Percentiles rank a stretch among this genome's conserved stretches.
Conservation (phyloP, 768 basidiomycete genomes). For the Hypholoma fasciculare region DNA sequence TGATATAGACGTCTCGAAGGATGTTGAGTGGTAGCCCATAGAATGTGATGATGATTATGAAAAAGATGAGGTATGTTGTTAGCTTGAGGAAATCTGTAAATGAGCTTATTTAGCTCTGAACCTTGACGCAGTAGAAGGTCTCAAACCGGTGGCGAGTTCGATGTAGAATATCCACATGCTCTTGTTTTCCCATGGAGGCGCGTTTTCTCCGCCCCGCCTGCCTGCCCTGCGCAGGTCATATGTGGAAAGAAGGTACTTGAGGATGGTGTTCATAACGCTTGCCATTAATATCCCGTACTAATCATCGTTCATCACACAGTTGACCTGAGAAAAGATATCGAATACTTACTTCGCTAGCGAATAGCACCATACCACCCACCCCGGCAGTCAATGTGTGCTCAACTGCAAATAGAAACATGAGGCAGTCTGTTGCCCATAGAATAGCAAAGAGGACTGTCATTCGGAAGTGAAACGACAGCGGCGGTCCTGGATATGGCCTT, state of each 20-base stretch:
- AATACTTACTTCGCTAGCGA: slow-evolving; percentile 82
- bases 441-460: slow-evolving; percentile 72
- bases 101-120: slow-evolving; percentile 11
- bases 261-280: slow-evolving; percentile 71
- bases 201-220: slow-evolving; percentile 76
- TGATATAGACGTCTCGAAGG: slow-evolving; percentile 95
- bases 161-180: slow-evolving; percentile 97
- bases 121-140: background rate
- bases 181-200: slow-evolving; percentile 96
- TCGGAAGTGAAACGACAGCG: slow-evolving; percentile 81
- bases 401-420: slow-evolving; percentile 78
- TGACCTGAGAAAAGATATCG: background rate
- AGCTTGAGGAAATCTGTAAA: slow-evolving; percentile 88
- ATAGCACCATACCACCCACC: slow-evolving; percentile 90
- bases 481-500: slow-evolving; percentile 82
- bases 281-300: slow-evolving; percentile 91
- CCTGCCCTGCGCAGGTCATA: slow-evolving; percentile 83
- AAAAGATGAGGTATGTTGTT: slow-evolving; percentile 90
- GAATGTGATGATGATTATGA: slow-evolving; percentile 89
- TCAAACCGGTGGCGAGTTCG: slow-evolving; percentile 81
- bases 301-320: slow-evolving; percentile 10
- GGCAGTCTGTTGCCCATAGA: slow-evolving; percentile 72
- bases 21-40: slow-evolving; percentile 97
- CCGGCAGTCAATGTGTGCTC: slow-evolving; percentile 80
- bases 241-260: slow-evolving; percentile 81